Evolutionary conservation across 345 rosid species (phyloP).

Genomic region (Fremontodendron californicum): DNA sequence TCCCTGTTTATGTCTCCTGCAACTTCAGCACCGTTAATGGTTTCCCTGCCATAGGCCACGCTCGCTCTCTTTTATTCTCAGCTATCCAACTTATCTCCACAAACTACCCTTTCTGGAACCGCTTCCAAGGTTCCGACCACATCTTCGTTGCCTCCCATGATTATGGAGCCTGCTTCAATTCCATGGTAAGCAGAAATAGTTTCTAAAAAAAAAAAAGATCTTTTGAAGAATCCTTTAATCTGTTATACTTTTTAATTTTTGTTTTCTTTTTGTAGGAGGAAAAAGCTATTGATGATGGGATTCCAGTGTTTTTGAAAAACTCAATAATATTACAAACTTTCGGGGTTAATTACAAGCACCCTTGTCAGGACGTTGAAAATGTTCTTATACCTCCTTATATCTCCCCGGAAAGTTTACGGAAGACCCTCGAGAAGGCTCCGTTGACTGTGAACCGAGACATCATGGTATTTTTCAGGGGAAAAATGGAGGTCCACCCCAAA

Average conservation of each 20-base stretch:
- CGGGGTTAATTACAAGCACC: slow-evolving; percentile 77
- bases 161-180: slow-evolving; percentile 88
- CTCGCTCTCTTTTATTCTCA: slow-evolving; percentile 60
- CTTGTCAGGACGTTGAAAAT: slow-evolving; percentile 79
- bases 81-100: slow-evolving; percentile 61
- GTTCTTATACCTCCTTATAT: slow-evolving; percentile 93
- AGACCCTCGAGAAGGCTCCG: slow-evolving; percentile 42
- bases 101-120: slow-evolving; percentile 70
- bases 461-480: slow-evolving; percentile 85
- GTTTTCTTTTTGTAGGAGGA: slow-evolving; percentile 52
- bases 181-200: slow-evolving; percentile 49
- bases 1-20: slow-evolving; percentile 93
- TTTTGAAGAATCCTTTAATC: neutral
- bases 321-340: slow-evolving; percentile 87
- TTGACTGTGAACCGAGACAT: slow-evolving; percentile 58
- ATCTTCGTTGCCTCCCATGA: slow-evolving; percentile 94
- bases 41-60: slow-evolving; percentile 91
- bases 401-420: slow-evolving; percentile 53
- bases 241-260: neutral
- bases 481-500: slow-evolving; percentile 96
- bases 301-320: slow-evolving; percentile 78
- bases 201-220: neutral
- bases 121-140: slow-evolving; percentile 77
- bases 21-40: slow-evolving; percentile 85
- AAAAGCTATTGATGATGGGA: slow-evolving; percentile 69